These are phyloP conservation scores for Podospora tetraspora DNA, from an alignment of 495 filamentous ascomycete genomes.

Conservation along the genomic window DNA sequence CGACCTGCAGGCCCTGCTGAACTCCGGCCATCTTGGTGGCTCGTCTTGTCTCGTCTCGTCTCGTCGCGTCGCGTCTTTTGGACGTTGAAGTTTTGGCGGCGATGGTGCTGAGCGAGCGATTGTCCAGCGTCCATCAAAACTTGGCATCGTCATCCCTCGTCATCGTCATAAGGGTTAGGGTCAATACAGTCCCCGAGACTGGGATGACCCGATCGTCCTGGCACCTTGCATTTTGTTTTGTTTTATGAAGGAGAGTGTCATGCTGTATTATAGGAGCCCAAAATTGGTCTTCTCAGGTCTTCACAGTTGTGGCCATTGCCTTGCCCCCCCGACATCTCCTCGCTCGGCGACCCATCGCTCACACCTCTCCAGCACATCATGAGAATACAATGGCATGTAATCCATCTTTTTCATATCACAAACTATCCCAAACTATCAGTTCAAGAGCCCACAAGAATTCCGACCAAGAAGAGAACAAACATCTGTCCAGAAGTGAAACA, in stretches of 20 bases:
- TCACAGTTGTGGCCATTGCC: too few relatives aligned
- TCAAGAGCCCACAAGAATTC: not conserved
- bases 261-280: too few relatives aligned
- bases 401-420: not conserved
- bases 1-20: slow-evolving; percentile 26
- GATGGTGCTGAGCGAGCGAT: not conserved
- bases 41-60: not conserved
- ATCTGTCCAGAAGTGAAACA: not conserved
- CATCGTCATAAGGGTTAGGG: not conserved
- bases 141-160: not conserved
- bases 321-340: not conserved
- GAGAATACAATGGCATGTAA: not conserved
- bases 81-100: not conserved
- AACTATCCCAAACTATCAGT: not conserved
- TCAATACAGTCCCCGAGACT: not conserved
- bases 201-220: too few relatives aligned
- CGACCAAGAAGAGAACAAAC: not conserved
- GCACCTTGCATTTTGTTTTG: too few relatives aligned
- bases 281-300: too few relatives aligned
- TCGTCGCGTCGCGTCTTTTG: not conserved
- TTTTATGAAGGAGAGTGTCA: too few relatives aligned
- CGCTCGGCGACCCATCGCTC: not conserved
- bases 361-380: not conserved
- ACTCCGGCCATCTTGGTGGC: slow-evolving; percentile 28
- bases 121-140: not conserved